A percentile compares a stretch with the other conserved stretches of the same genome.
Evolutionary conservation across 2,329 filamentous ascomycete species (phyloP).

Genomic region (Arthrobotrys conoides): DNA sequence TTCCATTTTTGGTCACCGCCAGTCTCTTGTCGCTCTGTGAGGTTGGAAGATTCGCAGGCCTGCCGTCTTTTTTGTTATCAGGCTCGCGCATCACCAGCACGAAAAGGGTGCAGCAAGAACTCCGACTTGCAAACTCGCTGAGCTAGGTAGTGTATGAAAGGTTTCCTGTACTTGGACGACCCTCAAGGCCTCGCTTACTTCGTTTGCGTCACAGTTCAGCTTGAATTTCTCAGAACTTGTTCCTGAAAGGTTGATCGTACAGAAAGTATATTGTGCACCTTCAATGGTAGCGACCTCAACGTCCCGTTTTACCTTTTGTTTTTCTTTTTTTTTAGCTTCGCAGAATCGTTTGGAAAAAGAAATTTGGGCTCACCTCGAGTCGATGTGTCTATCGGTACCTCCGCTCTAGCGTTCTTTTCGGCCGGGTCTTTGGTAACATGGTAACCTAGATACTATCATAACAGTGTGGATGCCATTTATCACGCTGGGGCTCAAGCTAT

Average conservation of each 20-base stretch:
- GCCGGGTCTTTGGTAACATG: slow-evolving; percentile 48
- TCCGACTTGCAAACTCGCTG: not conserved
- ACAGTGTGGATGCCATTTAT: slow-evolving; percentile 30
- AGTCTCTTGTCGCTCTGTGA: slow-evolving; percentile 18
- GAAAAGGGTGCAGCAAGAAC: slow-evolving; percentile 11
- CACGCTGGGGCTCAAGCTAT: slow-evolving; percentile 40
- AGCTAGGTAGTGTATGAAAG: not conserved
- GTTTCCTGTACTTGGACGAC: not conserved
- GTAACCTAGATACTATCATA: slow-evolving; percentile 50
- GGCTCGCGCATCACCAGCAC: not conserved
- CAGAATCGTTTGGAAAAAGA: slow-evolving; percentile 18
- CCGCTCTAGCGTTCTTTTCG: slow-evolving; percentile 35
- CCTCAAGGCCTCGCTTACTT: slow-evolving; percentile 30
- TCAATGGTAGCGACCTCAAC: slow-evolving; percentile 20
- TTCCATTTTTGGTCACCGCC: slow-evolving; percentile 60
- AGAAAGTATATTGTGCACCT: slow-evolving; percentile 29
- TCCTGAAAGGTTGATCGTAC: slow-evolving; percentile 44
- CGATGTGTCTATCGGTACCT: slow-evolving; percentile 39
- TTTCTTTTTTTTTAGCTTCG: slow-evolving; percentile 23
- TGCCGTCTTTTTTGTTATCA: slow-evolving; percentile 43
- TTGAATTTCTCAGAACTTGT: slow-evolving; percentile 44
- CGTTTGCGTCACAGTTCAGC: slow-evolving; percentile 45
- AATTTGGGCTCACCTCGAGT: slow-evolving; percentile 21
- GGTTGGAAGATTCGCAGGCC: slow-evolving; percentile 38
- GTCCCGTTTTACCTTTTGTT: slow-evolving; percentile 2